phyloP scores from a whole-genome alignment of 1,284 basidiomycete genomes.

The Cutaneotrichosporon sp. region DNA sequence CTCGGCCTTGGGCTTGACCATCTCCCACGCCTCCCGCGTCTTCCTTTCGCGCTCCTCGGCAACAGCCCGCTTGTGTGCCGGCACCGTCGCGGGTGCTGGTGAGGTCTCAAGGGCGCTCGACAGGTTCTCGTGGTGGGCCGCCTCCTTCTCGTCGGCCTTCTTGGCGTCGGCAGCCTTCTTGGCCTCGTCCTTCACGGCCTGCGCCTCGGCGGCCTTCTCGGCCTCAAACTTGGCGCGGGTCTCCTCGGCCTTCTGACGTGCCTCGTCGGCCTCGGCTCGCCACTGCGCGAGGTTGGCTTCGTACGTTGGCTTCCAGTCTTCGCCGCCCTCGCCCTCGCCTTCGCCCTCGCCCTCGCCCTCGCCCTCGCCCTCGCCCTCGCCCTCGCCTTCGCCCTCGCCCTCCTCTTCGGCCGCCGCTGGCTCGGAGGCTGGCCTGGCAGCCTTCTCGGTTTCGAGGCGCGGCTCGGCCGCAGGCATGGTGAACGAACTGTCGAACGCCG shows the following conservation, averaged over 20 bases:
- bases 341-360: conserved; percentile 17
- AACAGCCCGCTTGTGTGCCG: conserved; percentile 14
- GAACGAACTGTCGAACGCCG: conserved; percentile 50
- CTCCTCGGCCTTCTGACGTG: conserved; percentile 69
- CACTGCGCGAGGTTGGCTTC: conserved; percentile 68
- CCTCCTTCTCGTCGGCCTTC: conserved; percentile 35
- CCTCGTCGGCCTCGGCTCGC: conserved; percentile 70
- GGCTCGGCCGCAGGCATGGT: conserved; percentile 43
- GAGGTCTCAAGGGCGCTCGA: conserved; percentile 21
- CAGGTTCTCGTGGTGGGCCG: conserved; percentile 5
- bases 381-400: conserved; percentile 15
- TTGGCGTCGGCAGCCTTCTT: conserved; percentile 27
- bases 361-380: conserved; percentile 21
- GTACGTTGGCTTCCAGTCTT: conserved; percentile 63
- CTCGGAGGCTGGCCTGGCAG: conserved; percentile 5
- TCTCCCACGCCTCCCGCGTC: conserved; percentile 61
- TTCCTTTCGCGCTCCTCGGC: conserved; percentile 46
- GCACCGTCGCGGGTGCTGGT: conserved; percentile 12
- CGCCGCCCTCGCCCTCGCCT: conserved; percentile 25
- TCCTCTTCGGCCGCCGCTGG: conserved; percentile 20
- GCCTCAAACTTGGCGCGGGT: conserved; percentile 70
- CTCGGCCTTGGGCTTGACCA: conserved; percentile 52
- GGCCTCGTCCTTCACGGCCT: conserved; percentile 27
- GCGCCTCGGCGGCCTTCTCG: conserved; percentile 29
- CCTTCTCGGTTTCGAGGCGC: conserved; percentile 4